phyloP scores from a whole-genome alignment of 345 rosid species.

The Salix brachista region DNA sequence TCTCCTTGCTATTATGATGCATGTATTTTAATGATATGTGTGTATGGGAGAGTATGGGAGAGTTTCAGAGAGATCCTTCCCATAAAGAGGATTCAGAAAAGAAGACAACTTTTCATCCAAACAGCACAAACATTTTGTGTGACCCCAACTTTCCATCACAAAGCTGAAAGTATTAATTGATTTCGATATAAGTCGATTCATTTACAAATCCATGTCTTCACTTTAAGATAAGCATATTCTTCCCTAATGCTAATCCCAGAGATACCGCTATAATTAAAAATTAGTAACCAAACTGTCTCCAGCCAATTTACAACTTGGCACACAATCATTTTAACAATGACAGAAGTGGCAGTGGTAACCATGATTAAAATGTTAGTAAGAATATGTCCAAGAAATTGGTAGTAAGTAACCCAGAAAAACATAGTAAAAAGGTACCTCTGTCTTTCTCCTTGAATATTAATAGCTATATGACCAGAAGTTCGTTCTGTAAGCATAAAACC shows the following conservation, averaged over 20 bases:
- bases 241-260: too few species aligned
- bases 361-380: background rate
- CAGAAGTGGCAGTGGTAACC: background rate
- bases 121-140: background rate
- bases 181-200: background rate
- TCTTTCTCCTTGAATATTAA: constrained; percentile 75
- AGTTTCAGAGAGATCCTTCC: background rate
- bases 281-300: too few species aligned
- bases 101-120: background rate
- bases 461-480: constrained; percentile 72
- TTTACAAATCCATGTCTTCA: background rate
- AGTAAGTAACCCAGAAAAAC: background rate
- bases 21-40: too few species aligned
- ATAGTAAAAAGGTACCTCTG: constrained; percentile 53
- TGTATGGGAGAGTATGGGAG: too few species aligned
- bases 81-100: background rate
- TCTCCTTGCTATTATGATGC: background rate
- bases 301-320: too few species aligned
- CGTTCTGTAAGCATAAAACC: background rate
- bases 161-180: background rate
- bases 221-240: too few species aligned
- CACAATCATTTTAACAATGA: background rate
- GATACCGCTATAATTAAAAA: too few species aligned
- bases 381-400: background rate
- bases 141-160: background rate